A percentile compares a stretch with the other conserved stretches of the same genome.
Conservation (phyloP, 1,284 basidiomycete genomes). For the Cutaneotrichosporon dermatis region DNA sequence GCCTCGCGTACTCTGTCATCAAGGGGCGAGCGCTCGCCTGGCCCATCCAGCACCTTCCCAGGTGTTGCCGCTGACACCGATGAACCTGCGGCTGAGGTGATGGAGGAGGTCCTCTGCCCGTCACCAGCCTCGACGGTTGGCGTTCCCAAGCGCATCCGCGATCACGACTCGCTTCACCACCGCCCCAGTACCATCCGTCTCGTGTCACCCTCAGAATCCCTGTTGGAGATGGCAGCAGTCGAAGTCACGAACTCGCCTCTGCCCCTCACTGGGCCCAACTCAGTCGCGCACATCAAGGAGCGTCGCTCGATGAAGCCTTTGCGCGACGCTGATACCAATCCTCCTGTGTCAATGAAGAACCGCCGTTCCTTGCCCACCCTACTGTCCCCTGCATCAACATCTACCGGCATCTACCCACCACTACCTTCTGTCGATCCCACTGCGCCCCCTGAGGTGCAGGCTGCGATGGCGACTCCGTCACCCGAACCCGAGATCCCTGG, state of each 20-base stretch:
- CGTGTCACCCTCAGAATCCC: constrained; percentile 26
- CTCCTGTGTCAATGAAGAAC: constrained; percentile 1
- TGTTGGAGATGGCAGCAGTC: background rate
- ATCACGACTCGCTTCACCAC: constrained; percentile 21
- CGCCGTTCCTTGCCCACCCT: constrained; percentile 40
- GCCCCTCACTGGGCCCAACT: constrained; percentile 28
- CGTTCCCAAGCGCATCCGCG: constrained; percentile 33
- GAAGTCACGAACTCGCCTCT: constrained; percentile 22
- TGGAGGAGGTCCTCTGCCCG: constrained; percentile 25
- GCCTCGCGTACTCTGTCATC: constrained; percentile 16
- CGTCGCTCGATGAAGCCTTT: constrained; percentile 35
- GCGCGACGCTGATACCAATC: background rate
- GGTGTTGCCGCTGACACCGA: background rate
- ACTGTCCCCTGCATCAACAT: constrained; percentile 2
- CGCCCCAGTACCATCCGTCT: constrained; percentile 40
- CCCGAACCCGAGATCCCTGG: constrained; percentile 10
- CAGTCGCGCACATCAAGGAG: constrained; percentile 28
- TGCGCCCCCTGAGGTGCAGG: background rate
- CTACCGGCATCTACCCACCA: background rate
- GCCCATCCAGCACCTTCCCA: background rate
- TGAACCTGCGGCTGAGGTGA: constrained; percentile 4
- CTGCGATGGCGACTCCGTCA: background rate
- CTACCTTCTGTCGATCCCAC: background rate
- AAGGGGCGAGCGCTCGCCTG: background rate
- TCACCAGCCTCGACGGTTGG: constrained; percentile 45